phyloP scores from a whole-genome alignment of 225 moss, liverwort and hornwort genomes.

The Thuidium tamariscinum region DNA sequence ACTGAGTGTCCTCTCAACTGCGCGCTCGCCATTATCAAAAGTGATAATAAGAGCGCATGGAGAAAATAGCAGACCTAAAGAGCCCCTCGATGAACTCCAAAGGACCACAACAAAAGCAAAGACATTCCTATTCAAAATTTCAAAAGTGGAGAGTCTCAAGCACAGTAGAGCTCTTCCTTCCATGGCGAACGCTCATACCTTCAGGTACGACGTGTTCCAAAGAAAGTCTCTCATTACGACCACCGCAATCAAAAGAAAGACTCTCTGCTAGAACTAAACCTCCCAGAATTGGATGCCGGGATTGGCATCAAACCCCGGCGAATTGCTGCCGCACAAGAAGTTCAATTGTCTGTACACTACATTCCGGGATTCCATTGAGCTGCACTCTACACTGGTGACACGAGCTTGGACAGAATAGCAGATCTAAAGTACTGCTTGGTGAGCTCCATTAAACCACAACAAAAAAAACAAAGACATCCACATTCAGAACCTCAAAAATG shows the following conservation, averaged over 20 bases:
- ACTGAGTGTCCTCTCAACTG: neutral
- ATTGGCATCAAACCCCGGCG: too few species aligned
- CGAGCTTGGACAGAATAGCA: neutral
- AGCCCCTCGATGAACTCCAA: neutral
- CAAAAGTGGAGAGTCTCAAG: neutral
- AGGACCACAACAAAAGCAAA: neutral
- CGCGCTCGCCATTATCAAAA: neutral
- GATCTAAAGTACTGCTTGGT: neutral
- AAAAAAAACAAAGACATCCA: neutral
- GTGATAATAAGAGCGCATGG: neutral
- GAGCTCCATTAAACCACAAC: neutral
- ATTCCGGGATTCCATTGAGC: neutral
- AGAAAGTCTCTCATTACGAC: neutral
- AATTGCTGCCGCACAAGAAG: neutral
- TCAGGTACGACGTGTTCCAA: neutral
- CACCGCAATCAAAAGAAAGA: neutral
- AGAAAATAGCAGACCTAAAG: neutral
- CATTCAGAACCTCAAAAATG: neutral
- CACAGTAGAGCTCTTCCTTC: neutral
- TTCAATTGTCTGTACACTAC: neutral
- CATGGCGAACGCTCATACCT: neutral
- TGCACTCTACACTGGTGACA: too few species aligned
- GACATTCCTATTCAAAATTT: neutral
- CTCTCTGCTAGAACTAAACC: neutral
- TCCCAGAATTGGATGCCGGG: neutral